Evolutionary conservation across 2,329 filamentous ascomycete genomes (phyloP), one percentile per base, ranked within the genome.

Genomic region (Trichoderma lentiforme): DNA sequence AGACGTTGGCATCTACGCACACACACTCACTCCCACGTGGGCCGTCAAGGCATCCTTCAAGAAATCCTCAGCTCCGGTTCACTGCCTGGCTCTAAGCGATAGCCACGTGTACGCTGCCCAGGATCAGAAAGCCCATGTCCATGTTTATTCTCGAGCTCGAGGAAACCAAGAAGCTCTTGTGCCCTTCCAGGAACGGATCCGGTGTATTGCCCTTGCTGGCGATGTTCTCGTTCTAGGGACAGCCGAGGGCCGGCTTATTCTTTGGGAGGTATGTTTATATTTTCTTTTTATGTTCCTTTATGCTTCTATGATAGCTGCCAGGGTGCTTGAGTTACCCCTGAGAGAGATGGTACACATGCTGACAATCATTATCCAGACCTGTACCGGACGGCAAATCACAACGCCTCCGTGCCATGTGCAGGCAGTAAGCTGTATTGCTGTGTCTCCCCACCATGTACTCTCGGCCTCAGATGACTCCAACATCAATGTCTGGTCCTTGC

Each of bases 71-170:
- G 90, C 91, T n/a, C 87, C 91, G 30, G 85, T 87, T 72, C 93
- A 95, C 81, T 92, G 93, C 76, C 84, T 99, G 70, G 95, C 94
- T 34, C 87, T 95, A 76, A 97, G 88, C 81, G 86, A 89, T 58
- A 91, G 91, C 24, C 96, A 99, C 80, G 87, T 98, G 61, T 99
- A 97, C 80, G 92, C 95, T 4, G 95, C 94, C 4, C 96, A 99
- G 81, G 88, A 92, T 64, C 94, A 95, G 75, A 98, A 97, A 82
- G 93, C 94, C 0, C 93, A 97, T 56, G 88, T 99, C 1, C 93
- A 98, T 82, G 94, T 99, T 70, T 99, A 98, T 82, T 95, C 89
- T 72, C 88, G 94, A 70, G 87, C 90, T 72, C 92, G 93, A 74
- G 93, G 93, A 32, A 96, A 93, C 76, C 94, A 98, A 79, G 95